Conservation (phyloP, 228 moss, liverwort and hornwort species). For the Sphagnum fallax region DNA sequence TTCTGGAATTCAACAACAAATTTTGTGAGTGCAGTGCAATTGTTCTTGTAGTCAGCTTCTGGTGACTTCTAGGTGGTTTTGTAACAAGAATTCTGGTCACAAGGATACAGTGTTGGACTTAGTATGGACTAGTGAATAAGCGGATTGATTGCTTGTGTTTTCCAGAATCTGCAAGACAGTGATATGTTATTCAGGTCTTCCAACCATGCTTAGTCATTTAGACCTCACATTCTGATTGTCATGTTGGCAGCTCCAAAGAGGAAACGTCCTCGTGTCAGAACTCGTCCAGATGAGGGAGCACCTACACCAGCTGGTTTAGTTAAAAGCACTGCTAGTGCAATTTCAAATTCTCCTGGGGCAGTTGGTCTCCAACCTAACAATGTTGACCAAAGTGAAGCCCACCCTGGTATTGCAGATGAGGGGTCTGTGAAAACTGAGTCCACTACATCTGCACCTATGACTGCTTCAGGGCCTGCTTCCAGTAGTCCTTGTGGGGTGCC, state of each 20-base stretch:
- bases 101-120: too few species aligned
- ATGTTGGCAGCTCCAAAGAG: conserved; percentile 56
- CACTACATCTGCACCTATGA: neutral
- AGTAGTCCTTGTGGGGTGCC: conserved; percentile 1
- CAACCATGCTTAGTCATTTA: neutral
- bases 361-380: conserved; percentile 17
- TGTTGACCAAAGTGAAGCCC: conserved; percentile 21
- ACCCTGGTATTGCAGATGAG: conserved; percentile 21
- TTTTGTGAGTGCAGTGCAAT: too few species aligned
- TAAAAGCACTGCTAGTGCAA: conserved; percentile 12
- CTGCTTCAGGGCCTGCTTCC: neutral
- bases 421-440: conserved; percentile 33
- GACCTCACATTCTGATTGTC: neutral
- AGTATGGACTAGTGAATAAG: too few species aligned
- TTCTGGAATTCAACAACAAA: too few species aligned
- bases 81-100: too few species aligned
- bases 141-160: neutral
- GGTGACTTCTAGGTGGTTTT: too few species aligned
- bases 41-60: too few species aligned
- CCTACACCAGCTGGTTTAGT: conserved; percentile 7
- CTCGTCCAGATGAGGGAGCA: conserved; percentile 42
- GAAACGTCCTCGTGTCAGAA: conserved; percentile 56
- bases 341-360: conserved; percentile 11
- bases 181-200: too few species aligned
- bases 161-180: neutral